Base-by-base conservation (phyloP, 106 monocot species). In the Dendrobium huoshanense region DNA sequence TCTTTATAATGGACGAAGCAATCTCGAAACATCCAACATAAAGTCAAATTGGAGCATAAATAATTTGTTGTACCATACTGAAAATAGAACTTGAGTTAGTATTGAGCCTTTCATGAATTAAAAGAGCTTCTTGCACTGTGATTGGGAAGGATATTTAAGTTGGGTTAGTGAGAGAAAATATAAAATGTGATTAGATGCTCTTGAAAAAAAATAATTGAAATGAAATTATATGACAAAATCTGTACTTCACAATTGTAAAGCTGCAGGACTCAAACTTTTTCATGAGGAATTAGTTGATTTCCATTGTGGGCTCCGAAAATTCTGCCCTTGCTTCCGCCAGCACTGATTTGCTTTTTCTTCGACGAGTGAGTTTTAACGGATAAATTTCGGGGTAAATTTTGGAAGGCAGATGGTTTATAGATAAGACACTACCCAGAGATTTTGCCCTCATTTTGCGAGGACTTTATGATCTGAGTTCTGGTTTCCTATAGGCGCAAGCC, bases 81-180 rank as follows among this genome's bases (percentile, higher is more conserved):
- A 70, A 70, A 74, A 74, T 15, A 73, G 40, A 41, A 41, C 25
- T 73, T 18, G 27, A 72, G 40, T 72, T 72, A 40, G 9, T 15
- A 16, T 37, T 70, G 33, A 70, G 33, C 11, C 0, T 70, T 13
- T 33, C 70, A 37, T 22, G 20, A 22, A 22, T 61, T 4, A 61
- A n/a, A 61, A 61, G 22, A 61, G 61, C 19, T 22, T 7, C 61
- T 3, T 61, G 61, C 61, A 61, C 6, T 61, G 61, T 22, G 61
- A 61, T 61, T 61, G 61, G 8, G 5, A 61, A 61, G 51, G 61
- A 61, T 61, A 61, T 61, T 61, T 61, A 61, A 61, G 61, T 61
- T 4, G 61, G n/a, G 20, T 6, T 1, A 16, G 9, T 22, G 22
- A 19, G 22, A 19, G 22, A 51, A 13, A 51, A 51, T 13, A 51